These are phyloP conservation scores for Gracilaria caudata DNA, from an alignment of 23 red algal species.

Conservation along the genomic window DNA sequence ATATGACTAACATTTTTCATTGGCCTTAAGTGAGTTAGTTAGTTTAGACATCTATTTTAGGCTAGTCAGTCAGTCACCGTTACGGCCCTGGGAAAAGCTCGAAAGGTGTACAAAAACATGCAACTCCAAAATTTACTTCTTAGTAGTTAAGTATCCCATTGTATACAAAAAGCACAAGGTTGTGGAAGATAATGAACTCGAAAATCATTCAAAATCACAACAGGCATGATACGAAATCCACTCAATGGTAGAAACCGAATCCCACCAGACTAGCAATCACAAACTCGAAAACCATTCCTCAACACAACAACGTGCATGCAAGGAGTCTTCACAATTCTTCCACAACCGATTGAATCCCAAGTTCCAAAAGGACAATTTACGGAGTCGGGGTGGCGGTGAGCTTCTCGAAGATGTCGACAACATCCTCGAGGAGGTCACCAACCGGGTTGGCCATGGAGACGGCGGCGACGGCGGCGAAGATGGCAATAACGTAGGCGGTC, in stretches of 20 bases:
- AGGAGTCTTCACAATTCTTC: neutral
- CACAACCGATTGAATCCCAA: neutral
- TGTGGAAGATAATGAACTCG: neutral
- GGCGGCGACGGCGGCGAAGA: slow-evolving; percentile 21
- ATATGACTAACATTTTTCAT: too few species aligned
- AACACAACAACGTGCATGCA: neutral
- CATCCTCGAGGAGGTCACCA: neutral
- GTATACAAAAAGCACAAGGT: neutral
- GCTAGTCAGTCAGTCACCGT: too few species aligned
- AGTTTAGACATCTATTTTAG: too few species aligned
- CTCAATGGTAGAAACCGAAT: neutral
- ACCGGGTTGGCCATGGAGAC: neutral
- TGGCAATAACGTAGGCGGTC: slow-evolving; percentile 23
- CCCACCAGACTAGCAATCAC: slow-evolving; percentile 18
- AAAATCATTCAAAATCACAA: neutral
- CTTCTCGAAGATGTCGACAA: neutral
- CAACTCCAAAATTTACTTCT: slow-evolving; percentile 21
- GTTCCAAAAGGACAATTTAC: slow-evolving; percentile 4
- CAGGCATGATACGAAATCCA: neutral
- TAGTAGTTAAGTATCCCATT: neutral
- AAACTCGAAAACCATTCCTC: neutral
- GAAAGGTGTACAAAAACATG: too few species aligned
- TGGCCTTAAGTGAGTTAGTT: too few species aligned
- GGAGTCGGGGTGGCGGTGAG: neutral
- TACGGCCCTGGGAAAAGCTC: too few species aligned